Evolutionary conservation across 2,329 filamentous ascomycete species (phyloP).

Genomic region (Raffaelea ambrosiae): DNA sequence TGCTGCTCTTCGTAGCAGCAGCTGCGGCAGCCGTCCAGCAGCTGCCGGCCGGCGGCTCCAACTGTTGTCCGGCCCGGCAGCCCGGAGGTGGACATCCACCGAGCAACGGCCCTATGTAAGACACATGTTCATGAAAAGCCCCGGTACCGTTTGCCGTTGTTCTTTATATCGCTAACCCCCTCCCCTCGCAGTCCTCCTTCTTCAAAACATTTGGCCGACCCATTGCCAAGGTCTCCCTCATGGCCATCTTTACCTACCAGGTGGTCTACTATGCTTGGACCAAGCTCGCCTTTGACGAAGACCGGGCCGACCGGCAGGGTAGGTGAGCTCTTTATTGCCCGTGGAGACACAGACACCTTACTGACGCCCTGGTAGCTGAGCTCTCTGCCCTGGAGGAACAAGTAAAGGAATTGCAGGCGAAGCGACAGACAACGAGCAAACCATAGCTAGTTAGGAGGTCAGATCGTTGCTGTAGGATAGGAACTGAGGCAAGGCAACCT

Average conservation of each 20-base stretch:
- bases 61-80: too few species aligned
- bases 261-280: conserved; percentile 66
- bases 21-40: too few species aligned
- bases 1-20: too few species aligned
- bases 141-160: too few species aligned
- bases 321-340: conserved; percentile 13
- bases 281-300: conserved; percentile 65
- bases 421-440: conserved; percentile 1
- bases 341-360: neutral
- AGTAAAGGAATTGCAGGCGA: conserved; percentile 24
- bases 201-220: conserved; percentile 69
- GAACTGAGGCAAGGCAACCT: too few species aligned
- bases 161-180: too few species aligned
- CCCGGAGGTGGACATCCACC: too few species aligned
- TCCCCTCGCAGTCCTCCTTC: conserved; percentile 35
- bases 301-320: conserved; percentile 51
- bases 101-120: too few species aligned
- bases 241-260: conserved; percentile 73
- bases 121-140: too few species aligned
- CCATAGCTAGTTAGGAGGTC: too few species aligned
- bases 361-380: conserved; percentile 8
- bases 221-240: conserved; percentile 63
- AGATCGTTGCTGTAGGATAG: too few species aligned
- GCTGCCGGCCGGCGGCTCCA: too few species aligned
- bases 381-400: conserved; percentile 29